A percentile compares a stretch with the other conserved stretches of the same genome.
Evolutionary conservation across 73 alveolate species (phyloP).

Genomic region (Paramecium octaurelia): DNA sequence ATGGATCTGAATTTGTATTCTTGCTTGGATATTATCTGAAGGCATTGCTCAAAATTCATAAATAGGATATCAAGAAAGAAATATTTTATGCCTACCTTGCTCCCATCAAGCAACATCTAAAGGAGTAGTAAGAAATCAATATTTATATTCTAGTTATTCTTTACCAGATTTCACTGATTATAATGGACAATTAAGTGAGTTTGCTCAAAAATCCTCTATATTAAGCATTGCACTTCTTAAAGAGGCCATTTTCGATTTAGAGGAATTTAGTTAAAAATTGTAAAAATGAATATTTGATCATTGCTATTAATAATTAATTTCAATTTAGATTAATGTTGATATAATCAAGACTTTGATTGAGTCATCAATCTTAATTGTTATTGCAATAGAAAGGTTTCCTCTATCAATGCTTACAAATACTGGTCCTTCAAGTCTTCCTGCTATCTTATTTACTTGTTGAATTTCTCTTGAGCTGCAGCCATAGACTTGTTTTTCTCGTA

Average conservation of each 20-base stretch:
- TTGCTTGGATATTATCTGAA: slow-evolving; percentile 64
- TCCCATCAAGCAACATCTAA: not conserved
- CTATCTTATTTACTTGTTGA: not conserved
- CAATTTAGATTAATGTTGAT: not conserved
- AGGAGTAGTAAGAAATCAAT: not conserved
- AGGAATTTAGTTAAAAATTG: not conserved
- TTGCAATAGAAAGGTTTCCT: not conserved
- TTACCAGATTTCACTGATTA: slow-evolving; percentile 65
- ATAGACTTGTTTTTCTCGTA: not conserved
- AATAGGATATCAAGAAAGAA: slow-evolving; percentile 10
- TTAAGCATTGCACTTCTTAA: slow-evolving; percentile 58
- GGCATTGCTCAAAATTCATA: slow-evolving; percentile 51
- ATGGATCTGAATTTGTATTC: slow-evolving; percentile 69
- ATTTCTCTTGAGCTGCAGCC: not conserved
- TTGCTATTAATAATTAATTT: not conserved
- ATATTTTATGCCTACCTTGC: slow-evolving; percentile 52
- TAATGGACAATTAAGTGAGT: slow-evolving; percentile 53
- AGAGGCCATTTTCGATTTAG: slow-evolving; percentile 54
- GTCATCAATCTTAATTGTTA: not conserved
- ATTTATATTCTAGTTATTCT: not conserved
- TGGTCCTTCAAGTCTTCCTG: not conserved
- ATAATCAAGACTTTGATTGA: not conserved
- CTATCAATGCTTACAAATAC: not conserved
- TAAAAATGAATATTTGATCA: not conserved
- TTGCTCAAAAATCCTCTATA: slow-evolving; percentile 56